Evolutionary conservation across 1,139 yeast genomes (phyloP), one percentile per base, ranked within the genome.

Genomic region (Hansenula sp.): DNA sequence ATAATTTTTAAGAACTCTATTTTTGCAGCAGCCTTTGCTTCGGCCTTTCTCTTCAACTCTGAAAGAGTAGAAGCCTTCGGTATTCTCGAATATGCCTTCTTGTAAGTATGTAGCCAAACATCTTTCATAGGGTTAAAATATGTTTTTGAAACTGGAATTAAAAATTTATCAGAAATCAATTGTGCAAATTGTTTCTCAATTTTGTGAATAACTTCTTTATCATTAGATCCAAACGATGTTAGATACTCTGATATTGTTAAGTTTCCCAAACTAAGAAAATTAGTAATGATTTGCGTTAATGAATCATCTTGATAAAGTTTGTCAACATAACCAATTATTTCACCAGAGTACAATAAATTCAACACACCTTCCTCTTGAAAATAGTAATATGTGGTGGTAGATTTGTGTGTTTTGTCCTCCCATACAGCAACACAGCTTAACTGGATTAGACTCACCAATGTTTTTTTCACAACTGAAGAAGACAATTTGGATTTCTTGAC

Each of bases 281-380:
- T 87, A 53, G 85, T 89, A n/a, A 86, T 69, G 29, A 88, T 75
- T 46, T 82, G 82, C 0, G 90, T 85, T 24, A 75, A 66, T 11
- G 51, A 41, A 14, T 64, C 65, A 30, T 64, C 61, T 6, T 59
- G 42, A 42, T 64, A 67, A 13, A 66, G 68, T 22, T 70, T 71
- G 41, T 71, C 70, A 32, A 84, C 73, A 41, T 71, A 70, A 34
- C 75, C 64, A 29, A 87, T 69, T 45, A 89, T 79, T 39, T 86
- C 86, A 26, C 96, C 97, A 29, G 90, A 72, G 61, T 88, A 86
- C 26, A 89, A 59, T 40, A 87, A 66, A 40, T 75, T 61, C 50
- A 79, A 68, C 19, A 82, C 65, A 7, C 95, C 95, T 22, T 68
- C 71, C 47, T 80, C 82, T 52, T 82, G 74, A 46, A 81, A 75